Evolutionary conservation across 2,329 filamentous ascomycete species (phyloP), one percentile per base, ranked within the genome.

Genomic region (Fusarium sp.): DNA sequence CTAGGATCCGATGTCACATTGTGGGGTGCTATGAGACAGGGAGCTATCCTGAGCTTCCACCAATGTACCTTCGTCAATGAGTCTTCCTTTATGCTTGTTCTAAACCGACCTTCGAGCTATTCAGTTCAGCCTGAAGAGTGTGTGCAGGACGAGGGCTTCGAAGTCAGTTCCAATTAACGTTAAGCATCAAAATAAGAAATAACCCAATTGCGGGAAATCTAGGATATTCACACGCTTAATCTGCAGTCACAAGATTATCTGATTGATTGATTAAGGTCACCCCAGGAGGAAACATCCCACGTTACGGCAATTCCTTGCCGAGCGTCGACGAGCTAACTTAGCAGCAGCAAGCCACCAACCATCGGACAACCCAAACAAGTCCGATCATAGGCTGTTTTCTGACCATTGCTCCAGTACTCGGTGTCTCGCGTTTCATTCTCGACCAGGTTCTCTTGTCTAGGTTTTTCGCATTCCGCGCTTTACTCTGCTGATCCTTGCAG

Each of bases 221-320:
- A 67, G 42, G 64, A 55, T 42, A 63, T 32, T 40, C 45, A 54
- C 52, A 59, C 32, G 30, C 32, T 35, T 26, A 52, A 63, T 41
- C 45, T 40, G 26, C 53, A 38, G n/a, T 32, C 42, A 41, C 45
- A 54, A 55, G 37, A 27, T 57, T 56, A 56, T 69, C 60, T 60
- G 66, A 69, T 64, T 69, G 64, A 70, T 64, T 64, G 45, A 67
- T 49, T 41, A 65, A 62, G 44, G 26, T 42, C 52, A 26, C 49
- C 40, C 46, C 52, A n/a, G 32, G 37, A 44, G 46, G 38, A 52
- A 67, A 63, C 68, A 68, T 62, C 59, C 64, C 68, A 73, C 72
- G 64, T 50, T 58, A 40, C 72, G 74, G 74, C 74, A 76, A 76
- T 67, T 72, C 65, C 59, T 76, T 76, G 73, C 74, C 74, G 74